Evolutionary conservation across 2,329 filamentous ascomycete genomes (phyloP).

Genomic region (Juglanconis sp.): DNA sequence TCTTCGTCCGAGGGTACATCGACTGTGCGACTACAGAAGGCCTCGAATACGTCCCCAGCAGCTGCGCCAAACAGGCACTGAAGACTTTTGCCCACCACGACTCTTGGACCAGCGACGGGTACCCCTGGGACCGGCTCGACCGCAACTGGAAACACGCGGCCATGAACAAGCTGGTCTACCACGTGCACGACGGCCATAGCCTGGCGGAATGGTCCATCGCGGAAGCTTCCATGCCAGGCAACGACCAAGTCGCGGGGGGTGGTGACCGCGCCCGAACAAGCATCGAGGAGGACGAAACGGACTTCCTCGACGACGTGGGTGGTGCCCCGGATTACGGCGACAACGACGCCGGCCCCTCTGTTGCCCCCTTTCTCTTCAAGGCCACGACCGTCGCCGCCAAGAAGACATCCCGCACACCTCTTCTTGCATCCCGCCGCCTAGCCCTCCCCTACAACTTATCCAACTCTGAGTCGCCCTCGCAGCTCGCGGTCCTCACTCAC

Average conservation of each 20-base stretch:
- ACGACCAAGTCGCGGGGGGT: not conserved
- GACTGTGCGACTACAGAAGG: not conserved
- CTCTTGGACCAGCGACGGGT: not conserved
- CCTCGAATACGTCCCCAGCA: constrained; percentile 44
- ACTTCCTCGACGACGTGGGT: not conserved
- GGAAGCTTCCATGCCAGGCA: not conserved
- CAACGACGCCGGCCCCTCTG: not conserved
- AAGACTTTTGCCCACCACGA: constrained; percentile 41
- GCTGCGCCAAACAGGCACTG: constrained; percentile 43
- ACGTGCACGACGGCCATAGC: not conserved
- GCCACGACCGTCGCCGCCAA: not conserved
- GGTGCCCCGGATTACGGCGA: not conserved
- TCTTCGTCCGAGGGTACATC: not conserved
- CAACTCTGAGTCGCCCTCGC: not conserved
- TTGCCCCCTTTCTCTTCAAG: not conserved
- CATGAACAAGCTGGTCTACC: not conserved
- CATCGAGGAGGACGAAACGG: not conserved
- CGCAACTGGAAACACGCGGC: not conserved
- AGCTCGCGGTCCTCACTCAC: not conserved
- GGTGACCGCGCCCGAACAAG: not conserved
- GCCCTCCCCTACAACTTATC: not conserved
- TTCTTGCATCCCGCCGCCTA: not conserved
- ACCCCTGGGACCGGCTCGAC: not conserved
- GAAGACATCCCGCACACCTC: not conserved
- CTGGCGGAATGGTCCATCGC: not conserved